A percentile compares a stretch with the other conserved stretches of the same genome.
phyloP scores from a whole-genome alignment of 2,329 filamentous ascomycete genomes.

The Rutstroemia sp. region DNA sequence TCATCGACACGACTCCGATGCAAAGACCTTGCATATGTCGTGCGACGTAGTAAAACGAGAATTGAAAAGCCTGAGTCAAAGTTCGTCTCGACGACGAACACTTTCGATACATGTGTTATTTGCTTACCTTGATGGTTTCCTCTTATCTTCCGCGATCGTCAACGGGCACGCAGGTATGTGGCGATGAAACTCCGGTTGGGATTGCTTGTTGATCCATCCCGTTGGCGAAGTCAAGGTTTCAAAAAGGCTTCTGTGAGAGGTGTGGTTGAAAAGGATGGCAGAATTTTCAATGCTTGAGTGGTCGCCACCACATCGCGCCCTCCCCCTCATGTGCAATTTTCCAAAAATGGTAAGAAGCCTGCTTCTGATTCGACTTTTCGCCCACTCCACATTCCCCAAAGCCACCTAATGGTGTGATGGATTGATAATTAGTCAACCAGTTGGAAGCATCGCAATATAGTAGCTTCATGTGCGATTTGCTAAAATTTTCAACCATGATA shows the following conservation, averaged over 20 bases:
- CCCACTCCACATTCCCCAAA: background rate
- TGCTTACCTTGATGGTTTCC: background rate
- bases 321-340: conserved; percentile 1
- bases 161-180: background rate
- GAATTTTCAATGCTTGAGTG: conserved; percentile 3
- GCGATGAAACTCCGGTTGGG: background rate
- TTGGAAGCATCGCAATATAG: background rate
- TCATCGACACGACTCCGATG: background rate
- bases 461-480: background rate
- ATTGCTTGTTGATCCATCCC: background rate
- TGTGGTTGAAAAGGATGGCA: background rate
- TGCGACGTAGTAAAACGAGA: background rate
- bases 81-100: background rate
- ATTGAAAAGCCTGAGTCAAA: background rate
- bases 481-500: conserved; percentile 3
- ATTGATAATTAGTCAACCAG: background rate
- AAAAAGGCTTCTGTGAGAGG: background rate
- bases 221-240: background rate
- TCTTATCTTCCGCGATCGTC: background rate
- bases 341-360: background rate
- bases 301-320: conserved; percentile 1
- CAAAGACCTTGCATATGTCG: background rate
- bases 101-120: background rate
- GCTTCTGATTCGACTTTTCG: background rate
- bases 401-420: conserved; percentile 2